phyloP scores from a whole-genome alignment of 176 grass and related monocot species.

The Typha latifolia region DNA sequence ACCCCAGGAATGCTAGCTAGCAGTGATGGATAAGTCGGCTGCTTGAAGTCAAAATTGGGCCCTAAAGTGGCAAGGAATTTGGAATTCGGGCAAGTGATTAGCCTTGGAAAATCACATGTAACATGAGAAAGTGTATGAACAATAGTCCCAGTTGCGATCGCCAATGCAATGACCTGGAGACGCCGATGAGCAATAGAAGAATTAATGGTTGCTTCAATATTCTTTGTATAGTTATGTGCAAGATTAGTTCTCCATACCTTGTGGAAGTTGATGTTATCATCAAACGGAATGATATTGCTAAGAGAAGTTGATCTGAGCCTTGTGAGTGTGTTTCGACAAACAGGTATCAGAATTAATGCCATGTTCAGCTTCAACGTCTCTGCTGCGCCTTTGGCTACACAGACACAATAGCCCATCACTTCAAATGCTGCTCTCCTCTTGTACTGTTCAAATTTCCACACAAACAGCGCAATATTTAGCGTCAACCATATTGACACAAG shows the following conservation, averaged over 20 bases:
- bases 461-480: constrained; percentile 47
- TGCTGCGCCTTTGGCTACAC: constrained; percentile 84
- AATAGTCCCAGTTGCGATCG: constrained; percentile 50
- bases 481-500: constrained; percentile 60
- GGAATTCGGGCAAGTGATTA: constrained; percentile 45
- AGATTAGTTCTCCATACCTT: constrained; percentile 32
- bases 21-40: constrained; percentile 70
- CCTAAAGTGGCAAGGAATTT: constrained; percentile 64
- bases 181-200: not conserved
- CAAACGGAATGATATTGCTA: constrained; percentile 64
- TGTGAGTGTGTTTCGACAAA: constrained; percentile 91
- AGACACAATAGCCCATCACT: constrained; percentile 95
- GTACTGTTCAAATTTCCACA: constrained; percentile 88
- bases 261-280: constrained; percentile 99
- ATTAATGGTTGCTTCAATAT: constrained; percentile 3
- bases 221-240: not conserved
- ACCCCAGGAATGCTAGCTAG: constrained; percentile 56
- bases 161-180: constrained; percentile 43
- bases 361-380: constrained; percentile 94
- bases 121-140: constrained; percentile 69
- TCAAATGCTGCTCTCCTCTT: constrained; percentile 54
- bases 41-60: constrained; percentile 51
- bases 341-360: constrained; percentile 91
- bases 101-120: constrained; percentile 86
- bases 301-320: constrained; percentile 62